A percentile compares a stretch with the other conserved stretches of the same genome.
Conservation (phyloP, 2,329 filamentous ascomycete species). For the Corinectria fuckeliana region DNA sequence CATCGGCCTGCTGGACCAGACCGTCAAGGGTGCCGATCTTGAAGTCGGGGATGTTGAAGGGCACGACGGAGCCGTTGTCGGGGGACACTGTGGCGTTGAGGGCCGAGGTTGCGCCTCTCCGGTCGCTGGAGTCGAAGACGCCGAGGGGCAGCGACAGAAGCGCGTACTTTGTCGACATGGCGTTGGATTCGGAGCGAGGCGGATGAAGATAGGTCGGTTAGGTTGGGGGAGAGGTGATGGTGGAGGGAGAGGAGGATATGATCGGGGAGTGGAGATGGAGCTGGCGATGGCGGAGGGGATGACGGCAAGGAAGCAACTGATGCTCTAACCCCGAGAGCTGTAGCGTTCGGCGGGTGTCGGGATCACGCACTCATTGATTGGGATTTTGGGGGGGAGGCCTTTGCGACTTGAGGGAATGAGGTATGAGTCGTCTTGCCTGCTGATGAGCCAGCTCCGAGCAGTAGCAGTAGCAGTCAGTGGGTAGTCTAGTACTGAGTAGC, state of each 20-base stretch:
- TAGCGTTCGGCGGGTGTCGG: constrained; percentile 6
- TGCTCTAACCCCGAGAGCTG: constrained; percentile 16
- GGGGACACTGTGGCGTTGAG: constrained; percentile 74
- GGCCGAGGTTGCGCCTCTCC: constrained; percentile 80
- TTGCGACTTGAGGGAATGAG: constrained; percentile 4
- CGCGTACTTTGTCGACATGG: constrained; percentile 72
- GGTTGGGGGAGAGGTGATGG: neutral
- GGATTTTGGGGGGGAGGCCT: neutral
- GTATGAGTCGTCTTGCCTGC: constrained; percentile 6
- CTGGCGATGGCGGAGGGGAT: constrained; percentile 1
- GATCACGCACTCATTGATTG: constrained; percentile 19
- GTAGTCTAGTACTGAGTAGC: constrained; percentile 13
- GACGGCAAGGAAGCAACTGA: neutral
- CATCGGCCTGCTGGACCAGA: constrained; percentile 94
- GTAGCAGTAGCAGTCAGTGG: constrained; percentile 17
- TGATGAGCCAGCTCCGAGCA: constrained; percentile 25
- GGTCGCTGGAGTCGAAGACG: constrained; percentile 80
- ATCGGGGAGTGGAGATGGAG: constrained; percentile 6
- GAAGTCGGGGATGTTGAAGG: constrained; percentile 89
- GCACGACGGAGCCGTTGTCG: constrained; percentile 77
- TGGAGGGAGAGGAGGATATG: constrained; percentile 10
- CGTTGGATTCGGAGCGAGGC: constrained; percentile 15
- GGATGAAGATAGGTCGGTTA: neutral
- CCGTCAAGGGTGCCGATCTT: constrained; percentile 97
- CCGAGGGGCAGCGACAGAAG: constrained; percentile 89